phyloP scores from a whole-genome alignment of 805 yeast species.

The Starmerella stigmatis region DNA sequence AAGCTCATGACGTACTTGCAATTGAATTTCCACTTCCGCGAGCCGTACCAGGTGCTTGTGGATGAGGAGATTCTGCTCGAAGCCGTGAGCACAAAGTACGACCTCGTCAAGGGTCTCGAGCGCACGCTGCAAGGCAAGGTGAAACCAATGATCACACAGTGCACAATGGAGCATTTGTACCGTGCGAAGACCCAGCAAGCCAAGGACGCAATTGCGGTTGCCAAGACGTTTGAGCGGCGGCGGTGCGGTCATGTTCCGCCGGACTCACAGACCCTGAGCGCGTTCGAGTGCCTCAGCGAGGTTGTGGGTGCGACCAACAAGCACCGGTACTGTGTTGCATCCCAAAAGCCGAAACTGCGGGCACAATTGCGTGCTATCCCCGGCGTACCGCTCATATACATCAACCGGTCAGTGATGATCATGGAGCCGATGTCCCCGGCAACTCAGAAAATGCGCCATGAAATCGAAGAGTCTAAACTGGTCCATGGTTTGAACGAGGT shows the following conservation, averaged over 20 bases:
- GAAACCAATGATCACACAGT: conserved; percentile 88
- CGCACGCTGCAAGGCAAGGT: conserved; percentile 76
- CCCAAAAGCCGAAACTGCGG: conserved; percentile 66
- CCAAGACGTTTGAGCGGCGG: conserved; percentile 79
- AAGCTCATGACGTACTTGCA: conserved; percentile 81
- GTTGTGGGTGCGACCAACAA: conserved; percentile 44
- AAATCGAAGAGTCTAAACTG: conserved; percentile 56
- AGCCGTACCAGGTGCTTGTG: conserved; percentile 82
- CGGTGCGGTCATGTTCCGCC: conserved; percentile 63
- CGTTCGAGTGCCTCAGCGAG: conserved; percentile 56
- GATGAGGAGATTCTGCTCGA: conserved; percentile 69
- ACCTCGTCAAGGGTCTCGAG: conserved; percentile 67
- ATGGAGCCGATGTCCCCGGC: conserved; percentile 86
- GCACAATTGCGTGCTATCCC: conserved; percentile 62
- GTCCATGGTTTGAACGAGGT: conserved; percentile 67
- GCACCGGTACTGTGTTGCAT: conserved; percentile 82
- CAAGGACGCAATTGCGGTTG: conserved; percentile 56
- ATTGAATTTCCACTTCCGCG: conserved; percentile 82
- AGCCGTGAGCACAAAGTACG: conserved; percentile 57
- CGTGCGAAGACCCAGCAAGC: conserved; percentile 50
- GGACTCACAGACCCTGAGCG: conserved; percentile 34
- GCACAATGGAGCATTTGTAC: conserved; percentile 83
- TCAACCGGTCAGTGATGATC: conserved; percentile 86
- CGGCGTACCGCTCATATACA: conserved; percentile 79
- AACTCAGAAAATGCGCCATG: conserved; percentile 41